Base-by-base conservation (phyloP, 805 yeast genomes). In the Candida oleophila region DNA sequence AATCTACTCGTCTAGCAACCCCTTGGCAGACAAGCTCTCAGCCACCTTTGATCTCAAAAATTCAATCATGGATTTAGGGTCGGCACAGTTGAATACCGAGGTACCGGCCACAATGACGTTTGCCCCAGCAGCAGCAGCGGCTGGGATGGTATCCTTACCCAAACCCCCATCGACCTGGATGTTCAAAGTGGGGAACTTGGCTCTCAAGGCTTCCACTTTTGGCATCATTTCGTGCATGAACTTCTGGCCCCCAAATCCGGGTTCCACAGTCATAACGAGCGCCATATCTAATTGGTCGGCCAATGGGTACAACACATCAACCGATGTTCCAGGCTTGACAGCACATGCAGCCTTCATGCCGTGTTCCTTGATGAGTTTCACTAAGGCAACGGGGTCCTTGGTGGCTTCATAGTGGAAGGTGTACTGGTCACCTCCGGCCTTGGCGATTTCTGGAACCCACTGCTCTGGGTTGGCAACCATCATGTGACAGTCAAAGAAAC, bases 41-140 rank as follows among this genome's bases (percentile, higher is more conserved):
- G 69, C 65, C 32, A 91, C 96, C 28, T 81, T 75, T 22, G 64
- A 71, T 58, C 89, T 83, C 71, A 91, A 74, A 56, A 77, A 76
- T 43, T 71, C 71, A 55, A 94, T 91, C 55, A 89, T 86, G 54
- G 81, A 86, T 9, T 71, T 71, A 18, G 98, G 97, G 54, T 85
- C 84, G 9, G 77, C 73, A 5, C 97, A 96, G 49, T 83, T 83
- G 73, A 91, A 94, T 14, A 92, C 95, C 42, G 96, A 80, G 14
- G 97, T 92, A 40, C 99, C 99, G 3, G 99, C 97, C 41, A 94
- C 99, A 61, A 94, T 90, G 41, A 91, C 97, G 61, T 94, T 94
- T 43, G 99, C 99, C 47, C 99, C 99, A 9, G 98, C 97, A 45
- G 80, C 77, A n/a, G 97, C 96, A 37, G 97, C 97, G 16, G 74